Percentiles rank a stretch among this genome's conserved stretches.
Evolutionary conservation across 1,284 basidiomycete species (phyloP).

Genomic region (Cryptococcus amylolentus): DNA sequence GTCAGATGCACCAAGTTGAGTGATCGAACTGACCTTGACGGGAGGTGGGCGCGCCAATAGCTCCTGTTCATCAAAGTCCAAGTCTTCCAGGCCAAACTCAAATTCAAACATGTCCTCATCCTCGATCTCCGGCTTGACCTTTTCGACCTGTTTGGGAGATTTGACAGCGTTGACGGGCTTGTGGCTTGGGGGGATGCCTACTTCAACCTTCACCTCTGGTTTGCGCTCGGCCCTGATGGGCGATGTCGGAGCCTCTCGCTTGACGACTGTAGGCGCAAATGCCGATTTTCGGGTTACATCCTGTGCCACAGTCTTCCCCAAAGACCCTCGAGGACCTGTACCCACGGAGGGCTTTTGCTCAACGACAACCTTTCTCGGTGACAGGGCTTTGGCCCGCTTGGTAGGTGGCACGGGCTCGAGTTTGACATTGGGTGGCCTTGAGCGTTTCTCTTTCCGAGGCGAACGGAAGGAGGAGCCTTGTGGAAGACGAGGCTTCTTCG

Average conservation of each 20-base stretch:
- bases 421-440: not conserved
- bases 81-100: constrained; percentile 39
- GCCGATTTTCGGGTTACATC: not conserved
- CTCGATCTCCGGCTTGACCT: constrained; percentile 5
- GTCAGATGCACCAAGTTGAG: constrained; percentile 3
- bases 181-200: constrained; percentile 4
- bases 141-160: not conserved
- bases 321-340: not conserved
- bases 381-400: constrained; percentile 4
- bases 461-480: not conserved
- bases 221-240: not conserved
- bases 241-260: not conserved
- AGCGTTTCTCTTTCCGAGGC: constrained; percentile 3
- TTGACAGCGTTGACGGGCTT: not conserved
- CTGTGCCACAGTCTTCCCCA: not conserved
- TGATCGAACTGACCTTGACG: constrained; percentile 8
- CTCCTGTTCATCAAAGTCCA: constrained; percentile 31
- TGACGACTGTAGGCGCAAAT: not conserved
- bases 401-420: constrained; percentile 4
- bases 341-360: not conserved
- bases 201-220: not conserved
- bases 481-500: too few relatives aligned
- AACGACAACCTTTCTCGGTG: constrained; percentile 8
- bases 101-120: constrained; percentile 34
- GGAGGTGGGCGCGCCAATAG: constrained; percentile 7